A percentile compares a stretch with the other conserved stretches of the same genome.
phyloP scores from a whole-genome alignment of 2,329 filamentous ascomycete genomes.

The Coniella vitis region DNA sequence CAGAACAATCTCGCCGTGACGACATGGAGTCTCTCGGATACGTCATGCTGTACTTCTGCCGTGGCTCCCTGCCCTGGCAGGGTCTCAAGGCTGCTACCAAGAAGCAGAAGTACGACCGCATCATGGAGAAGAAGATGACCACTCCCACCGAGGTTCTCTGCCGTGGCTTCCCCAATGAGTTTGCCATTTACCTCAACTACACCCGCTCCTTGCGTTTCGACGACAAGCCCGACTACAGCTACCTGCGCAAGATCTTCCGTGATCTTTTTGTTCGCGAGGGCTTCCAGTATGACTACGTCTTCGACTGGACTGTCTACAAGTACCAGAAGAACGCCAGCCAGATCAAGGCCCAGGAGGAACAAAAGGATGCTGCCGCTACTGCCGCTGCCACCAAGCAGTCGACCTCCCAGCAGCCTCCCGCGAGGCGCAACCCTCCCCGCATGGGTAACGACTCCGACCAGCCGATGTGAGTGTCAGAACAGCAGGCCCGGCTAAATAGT shows the following conservation, averaged over 20 bases:
- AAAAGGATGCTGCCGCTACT: constrained; percentile 62
- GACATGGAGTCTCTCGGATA: constrained; percentile 99
- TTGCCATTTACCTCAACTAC: constrained; percentile 99
- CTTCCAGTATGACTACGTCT: constrained; percentile 99
- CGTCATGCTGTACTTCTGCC: constrained; percentile 99
- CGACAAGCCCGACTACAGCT: constrained; percentile 99
- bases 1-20: constrained; percentile 96
- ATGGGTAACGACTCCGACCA: constrained; percentile 28
- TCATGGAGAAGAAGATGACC: constrained; percentile 99
- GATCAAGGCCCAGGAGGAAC: constrained; percentile 74
- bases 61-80: constrained; percentile 97
- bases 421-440: constrained; percentile 74
- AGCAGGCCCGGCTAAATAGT: constrained; percentile 58
- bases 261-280: constrained; percentile 98
- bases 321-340: constrained; percentile 99
- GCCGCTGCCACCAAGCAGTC: constrained; percentile 45
- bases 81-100: constrained; percentile 97
- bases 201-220: constrained; percentile 97
- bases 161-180: constrained; percentile 98
- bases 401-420: constrained; percentile 57
- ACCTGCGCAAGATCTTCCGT: constrained; percentile 99
- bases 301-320: constrained; percentile 99
- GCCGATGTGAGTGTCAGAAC: constrained; percentile 65
- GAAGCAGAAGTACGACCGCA: constrained; percentile 99
- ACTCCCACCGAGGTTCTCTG: constrained; percentile 97